Conservation (phyloP, 2,329 filamentous ascomycete genomes). For the Sphaerulina musiva region DNA sequence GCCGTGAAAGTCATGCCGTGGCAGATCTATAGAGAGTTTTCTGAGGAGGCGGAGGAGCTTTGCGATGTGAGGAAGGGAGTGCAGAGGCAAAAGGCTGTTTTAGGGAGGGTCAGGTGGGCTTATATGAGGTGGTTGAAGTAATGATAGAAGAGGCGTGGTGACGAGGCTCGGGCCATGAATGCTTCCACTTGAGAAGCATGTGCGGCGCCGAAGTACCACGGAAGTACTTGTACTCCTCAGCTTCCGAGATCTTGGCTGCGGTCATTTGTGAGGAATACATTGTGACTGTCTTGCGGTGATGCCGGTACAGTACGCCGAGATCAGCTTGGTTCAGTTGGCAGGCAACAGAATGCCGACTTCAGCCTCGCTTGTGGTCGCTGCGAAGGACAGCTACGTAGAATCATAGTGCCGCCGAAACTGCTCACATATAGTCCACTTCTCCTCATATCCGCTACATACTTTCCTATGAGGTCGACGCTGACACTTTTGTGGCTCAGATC, state of each 20-base stretch:
- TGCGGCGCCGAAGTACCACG: neutral
- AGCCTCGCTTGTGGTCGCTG: neutral
- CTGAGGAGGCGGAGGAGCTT: constrained; percentile 81
- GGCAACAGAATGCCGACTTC: constrained; percentile 7
- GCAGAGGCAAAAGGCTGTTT: constrained; percentile 66
- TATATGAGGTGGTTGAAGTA: constrained; percentile 64
- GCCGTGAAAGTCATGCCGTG: constrained; percentile 63
- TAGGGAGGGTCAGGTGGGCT: constrained; percentile 82
- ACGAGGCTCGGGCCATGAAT: neutral
- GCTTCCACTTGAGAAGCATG: neutral
- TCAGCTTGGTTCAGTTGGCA: neutral
- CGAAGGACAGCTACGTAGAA: neutral
- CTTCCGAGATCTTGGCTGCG: neutral
- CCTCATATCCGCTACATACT: too few species aligned
- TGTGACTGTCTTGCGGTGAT: neutral
- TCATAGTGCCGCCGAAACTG: too few species aligned
- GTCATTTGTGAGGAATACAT: neutral
- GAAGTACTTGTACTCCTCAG: neutral
- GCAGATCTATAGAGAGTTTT: constrained; percentile 73
- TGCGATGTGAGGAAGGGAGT: constrained; percentile 73
- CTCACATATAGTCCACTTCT: neutral
- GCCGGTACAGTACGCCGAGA: neutral
- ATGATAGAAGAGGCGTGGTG: neutral
- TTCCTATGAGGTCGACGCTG: neutral
- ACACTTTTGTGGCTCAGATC: too few species aligned